A percentile compares a stretch with the other conserved stretches of the same genome.
These are phyloP conservation scores for Candida corydali DNA, from an alignment of 805 yeast genomes.

Conservation along the genomic window DNA sequence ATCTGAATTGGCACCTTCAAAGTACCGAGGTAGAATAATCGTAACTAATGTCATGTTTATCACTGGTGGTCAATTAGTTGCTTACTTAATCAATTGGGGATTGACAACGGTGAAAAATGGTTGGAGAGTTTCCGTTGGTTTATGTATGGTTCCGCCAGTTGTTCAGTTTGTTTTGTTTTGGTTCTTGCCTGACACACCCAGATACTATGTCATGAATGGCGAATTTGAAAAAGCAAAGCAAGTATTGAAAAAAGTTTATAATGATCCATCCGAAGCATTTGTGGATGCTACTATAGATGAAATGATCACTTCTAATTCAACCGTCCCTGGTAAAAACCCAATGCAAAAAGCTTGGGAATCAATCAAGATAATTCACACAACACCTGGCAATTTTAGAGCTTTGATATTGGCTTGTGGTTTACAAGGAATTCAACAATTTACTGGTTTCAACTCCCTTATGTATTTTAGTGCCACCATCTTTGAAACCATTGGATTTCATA, in stretches of 20 bases:
- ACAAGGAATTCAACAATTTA: slow-evolving; percentile 94
- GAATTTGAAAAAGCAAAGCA: slow-evolving; percentile 58
- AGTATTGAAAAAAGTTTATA: slow-evolving; percentile 63
- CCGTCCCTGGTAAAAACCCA: slow-evolving; percentile 38
- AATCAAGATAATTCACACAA: slow-evolving; percentile 56
- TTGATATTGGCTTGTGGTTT: slow-evolving; percentile 85
- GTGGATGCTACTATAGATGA: slow-evolving; percentile 69
- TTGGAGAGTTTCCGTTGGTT: slow-evolving; percentile 90
- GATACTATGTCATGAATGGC: slow-evolving; percentile 76
- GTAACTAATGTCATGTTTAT: slow-evolving; percentile 84
- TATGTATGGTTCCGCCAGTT: slow-evolving; percentile 83
- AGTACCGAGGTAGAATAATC: slow-evolving; percentile 87
- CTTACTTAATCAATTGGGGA: slow-evolving; percentile 93
- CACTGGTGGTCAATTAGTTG: slow-evolving; percentile 93
- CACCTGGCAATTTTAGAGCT: slow-evolving; percentile 83
- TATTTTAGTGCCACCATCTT: slow-evolving; percentile 92
- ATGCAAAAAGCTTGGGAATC: slow-evolving; percentile 55
- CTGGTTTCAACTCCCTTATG: slow-evolving; percentile 95
- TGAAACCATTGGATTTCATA: slow-evolving; percentile 80
- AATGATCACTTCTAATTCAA: slow-evolving; percentile 44
- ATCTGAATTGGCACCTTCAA: slow-evolving; percentile 87
- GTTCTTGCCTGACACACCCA: slow-evolving; percentile 94
- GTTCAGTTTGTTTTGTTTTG: slow-evolving; percentile 71
- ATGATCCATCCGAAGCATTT: slow-evolving; percentile 56
- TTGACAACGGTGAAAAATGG: slow-evolving; percentile 70